A percentile compares a stretch with the other conserved stretches of the same genome.
Evolutionary conservation across 106 monocot species (phyloP).

Genomic region (Agapanthus africanus): DNA sequence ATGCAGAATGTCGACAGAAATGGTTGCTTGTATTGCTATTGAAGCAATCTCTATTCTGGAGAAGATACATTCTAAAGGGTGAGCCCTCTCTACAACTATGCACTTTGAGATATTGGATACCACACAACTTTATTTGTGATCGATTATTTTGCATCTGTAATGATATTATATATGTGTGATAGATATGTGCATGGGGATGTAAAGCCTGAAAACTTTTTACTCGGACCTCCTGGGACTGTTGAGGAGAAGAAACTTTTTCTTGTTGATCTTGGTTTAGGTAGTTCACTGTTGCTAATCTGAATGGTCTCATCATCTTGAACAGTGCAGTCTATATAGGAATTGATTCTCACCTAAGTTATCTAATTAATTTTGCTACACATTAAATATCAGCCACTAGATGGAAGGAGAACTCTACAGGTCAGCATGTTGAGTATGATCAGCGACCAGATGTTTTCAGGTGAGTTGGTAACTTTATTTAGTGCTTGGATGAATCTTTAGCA

Average conservation of each 20-base stretch:
- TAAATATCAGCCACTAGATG: slow-evolving; percentile 54
- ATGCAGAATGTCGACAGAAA: slow-evolving; percentile 54
- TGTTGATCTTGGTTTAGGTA: slow-evolving; percentile 92
- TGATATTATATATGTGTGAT: slow-evolving; percentile 7
- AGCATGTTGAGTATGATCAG: slow-evolving; percentile 81
- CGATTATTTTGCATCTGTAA: not conserved
- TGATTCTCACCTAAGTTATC: not conserved
- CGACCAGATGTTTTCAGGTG: slow-evolving; percentile 83
- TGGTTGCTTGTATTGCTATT: slow-evolving; percentile 72
- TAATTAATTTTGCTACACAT: not conserved
- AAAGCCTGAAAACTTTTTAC: slow-evolving; percentile 92
- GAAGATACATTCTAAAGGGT: slow-evolving; percentile 76
- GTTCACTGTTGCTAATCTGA: not conserved
- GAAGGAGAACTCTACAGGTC: slow-evolving; percentile 50
- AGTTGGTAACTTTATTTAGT: not conserved
- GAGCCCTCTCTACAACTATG: not conserved
- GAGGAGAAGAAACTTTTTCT: slow-evolving; percentile 90
- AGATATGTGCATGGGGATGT: slow-evolving; percentile 97
- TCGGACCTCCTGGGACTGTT: slow-evolving; percentile 74
- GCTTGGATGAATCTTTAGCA: not conserved
- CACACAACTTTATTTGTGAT: not conserved
- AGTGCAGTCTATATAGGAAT: not conserved
- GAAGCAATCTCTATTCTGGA: slow-evolving; percentile 70
- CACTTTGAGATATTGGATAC: not conserved
- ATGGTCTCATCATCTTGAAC: not conserved